phyloP scores from a whole-genome alignment of 495 filamentous ascomycete genomes.

The Schizothecium vesticola region DNA sequence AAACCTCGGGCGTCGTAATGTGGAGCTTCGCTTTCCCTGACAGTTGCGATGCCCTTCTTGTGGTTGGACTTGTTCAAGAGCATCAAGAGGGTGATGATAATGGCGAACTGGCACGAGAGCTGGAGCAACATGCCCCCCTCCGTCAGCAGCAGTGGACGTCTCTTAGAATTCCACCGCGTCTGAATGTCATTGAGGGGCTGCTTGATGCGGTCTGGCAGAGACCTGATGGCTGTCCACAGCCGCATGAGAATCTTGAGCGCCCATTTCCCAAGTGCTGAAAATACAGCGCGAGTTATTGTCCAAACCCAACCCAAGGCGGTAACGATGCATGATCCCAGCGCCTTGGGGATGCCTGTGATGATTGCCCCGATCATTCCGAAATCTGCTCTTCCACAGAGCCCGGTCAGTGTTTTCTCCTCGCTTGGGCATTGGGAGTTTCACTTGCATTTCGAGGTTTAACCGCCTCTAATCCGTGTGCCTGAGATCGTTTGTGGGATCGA shows the following conservation, averaged over 20 bases:
- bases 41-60: background rate
- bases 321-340: background rate
- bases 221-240: background rate
- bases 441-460: background rate
- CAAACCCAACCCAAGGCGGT: background rate
- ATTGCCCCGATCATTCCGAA: background rate
- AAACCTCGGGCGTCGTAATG: background rate
- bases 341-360: background rate
- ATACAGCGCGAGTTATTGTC: background rate
- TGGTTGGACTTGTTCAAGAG: background rate
- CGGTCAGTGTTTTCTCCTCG: background rate
- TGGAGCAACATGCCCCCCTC: background rate
- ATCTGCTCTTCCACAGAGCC: background rate
- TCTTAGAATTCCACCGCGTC: background rate
- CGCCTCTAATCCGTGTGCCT: background rate
- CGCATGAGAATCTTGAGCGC: background rate
- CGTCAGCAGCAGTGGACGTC: conserved; percentile 1
- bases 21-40: background rate
- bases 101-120: background rate
- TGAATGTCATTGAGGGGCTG: background rate
- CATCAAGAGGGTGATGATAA: background rate
- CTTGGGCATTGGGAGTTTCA: background rate
- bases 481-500: background rate
- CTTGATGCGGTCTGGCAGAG: background rate
- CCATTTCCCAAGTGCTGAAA: background rate